Percentiles rank a stretch among this genome's conserved stretches.
Conservation (phyloP, 257 asterid genomes). For the Prunella vulgaris region DNA sequence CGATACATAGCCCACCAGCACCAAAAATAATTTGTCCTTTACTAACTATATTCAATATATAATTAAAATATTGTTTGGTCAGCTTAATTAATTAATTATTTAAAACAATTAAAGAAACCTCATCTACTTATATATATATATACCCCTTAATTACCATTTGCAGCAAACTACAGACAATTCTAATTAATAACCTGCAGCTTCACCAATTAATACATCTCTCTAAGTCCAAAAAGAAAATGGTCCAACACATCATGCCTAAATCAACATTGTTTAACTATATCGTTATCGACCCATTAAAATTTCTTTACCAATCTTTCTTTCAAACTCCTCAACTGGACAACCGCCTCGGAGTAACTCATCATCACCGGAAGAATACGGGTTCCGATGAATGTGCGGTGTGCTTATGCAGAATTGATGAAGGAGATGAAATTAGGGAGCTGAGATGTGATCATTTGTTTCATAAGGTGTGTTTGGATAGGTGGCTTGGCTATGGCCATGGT, state of each 20-base stretch:
- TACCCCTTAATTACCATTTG: too few relatives aligned
- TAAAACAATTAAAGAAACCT: too few relatives aligned
- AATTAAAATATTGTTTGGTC: background rate
- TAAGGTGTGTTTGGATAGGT: conserved; percentile 25
- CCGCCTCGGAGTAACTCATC: background rate
- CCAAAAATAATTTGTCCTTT: too few relatives aligned
- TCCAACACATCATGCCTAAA: conserved; percentile 6
- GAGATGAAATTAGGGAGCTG: conserved; percentile 25
- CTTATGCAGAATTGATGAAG: conserved; percentile 22
- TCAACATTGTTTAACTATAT: conserved; percentile 3
- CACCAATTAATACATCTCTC: too few relatives aligned
- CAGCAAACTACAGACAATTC: too few relatives aligned
- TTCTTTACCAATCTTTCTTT: conserved; percentile 25
- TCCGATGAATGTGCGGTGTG: conserved; percentile 25
- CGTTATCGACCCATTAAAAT: conserved; percentile 9
- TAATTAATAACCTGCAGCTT: too few relatives aligned
- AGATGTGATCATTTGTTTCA: conserved; percentile 28
- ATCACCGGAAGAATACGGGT: background rate
- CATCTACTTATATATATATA: too few relatives aligned
- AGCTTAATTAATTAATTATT: too few relatives aligned
- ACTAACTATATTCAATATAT: too few relatives aligned
- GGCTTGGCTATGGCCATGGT: conserved; percentile 24
- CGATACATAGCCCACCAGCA: too few relatives aligned
- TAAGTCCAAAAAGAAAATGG: too few relatives aligned
- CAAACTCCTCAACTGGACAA: background rate